phyloP scores from a whole-genome alignment of 1,139 yeast species.

The Hansenula sp. region DNA sequence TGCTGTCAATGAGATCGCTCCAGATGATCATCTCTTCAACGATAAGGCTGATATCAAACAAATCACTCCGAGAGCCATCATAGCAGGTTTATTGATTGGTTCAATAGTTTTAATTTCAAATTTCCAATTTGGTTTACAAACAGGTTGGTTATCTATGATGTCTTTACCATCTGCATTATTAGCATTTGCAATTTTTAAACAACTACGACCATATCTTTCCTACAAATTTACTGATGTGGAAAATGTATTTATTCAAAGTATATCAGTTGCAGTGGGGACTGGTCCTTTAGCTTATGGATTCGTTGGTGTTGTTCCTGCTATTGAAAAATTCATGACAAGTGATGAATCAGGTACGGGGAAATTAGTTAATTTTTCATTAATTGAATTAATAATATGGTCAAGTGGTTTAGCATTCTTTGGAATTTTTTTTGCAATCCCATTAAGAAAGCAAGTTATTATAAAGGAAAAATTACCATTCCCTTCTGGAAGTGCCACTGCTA shows the following conservation, averaged over 20 bases:
- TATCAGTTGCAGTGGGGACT: conserved; percentile 95
- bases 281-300: conserved; percentile 95
- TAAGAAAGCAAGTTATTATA: conserved; percentile 80
- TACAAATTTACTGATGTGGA: conserved; percentile 76
- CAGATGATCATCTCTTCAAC: conserved; percentile 23
- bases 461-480: conserved; percentile 88
- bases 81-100: conserved; percentile 75
- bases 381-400: conserved; percentile 75
- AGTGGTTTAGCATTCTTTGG: conserved; percentile 88
- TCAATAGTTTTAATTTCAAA: conserved; percentile 80
- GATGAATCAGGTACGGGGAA: conserved; percentile 70
- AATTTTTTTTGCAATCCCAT: conserved; percentile 88
- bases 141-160: conserved; percentile 99
- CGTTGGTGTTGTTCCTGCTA: conserved; percentile 96
- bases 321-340: conserved; percentile 76
- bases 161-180: conserved; percentile 90
- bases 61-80: conserved; percentile 65
- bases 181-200: conserved; percentile 77
- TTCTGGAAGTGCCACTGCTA: conserved; percentile 95
- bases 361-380: conserved; percentile 28
- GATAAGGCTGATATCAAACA: conserved; percentile 40
- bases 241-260: conserved; percentile 86
- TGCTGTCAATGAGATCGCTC: background rate
- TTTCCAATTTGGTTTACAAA: conserved; percentile 93
- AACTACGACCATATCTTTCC: conserved; percentile 39